Conservation (phyloP, 2,329 filamentous ascomycete species). For the Cordyceps sp. region DNA sequence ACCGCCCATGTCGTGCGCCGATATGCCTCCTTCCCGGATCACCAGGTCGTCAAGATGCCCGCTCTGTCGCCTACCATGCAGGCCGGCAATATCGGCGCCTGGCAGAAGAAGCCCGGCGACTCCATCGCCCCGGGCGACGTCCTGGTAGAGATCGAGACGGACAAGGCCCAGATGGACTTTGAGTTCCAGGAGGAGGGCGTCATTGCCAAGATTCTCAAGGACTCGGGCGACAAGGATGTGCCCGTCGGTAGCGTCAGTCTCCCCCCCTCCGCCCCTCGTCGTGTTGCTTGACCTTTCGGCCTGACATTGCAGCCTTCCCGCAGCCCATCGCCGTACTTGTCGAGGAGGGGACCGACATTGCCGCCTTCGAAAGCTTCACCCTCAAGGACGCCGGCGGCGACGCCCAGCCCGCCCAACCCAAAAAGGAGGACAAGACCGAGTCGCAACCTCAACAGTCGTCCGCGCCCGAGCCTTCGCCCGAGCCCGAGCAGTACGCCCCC, state of each 20-base stretch:
- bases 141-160: conserved; percentile 94
- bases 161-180: conserved; percentile 99
- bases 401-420: conserved; percentile 41
- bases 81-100: conserved; percentile 84
- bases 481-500: conserved; percentile 54
- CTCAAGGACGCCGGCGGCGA: conserved; percentile 83
- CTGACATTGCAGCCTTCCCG: conserved; percentile 1
- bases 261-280: not conserved
- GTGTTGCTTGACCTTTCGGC: not conserved
- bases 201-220: conserved; percentile 84
- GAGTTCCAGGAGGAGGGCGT: conserved; percentile 98
- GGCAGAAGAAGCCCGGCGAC: conserved; percentile 97
- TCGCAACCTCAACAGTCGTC: conserved; percentile 34
- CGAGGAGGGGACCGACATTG: conserved; percentile 76
- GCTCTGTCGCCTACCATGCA: conserved; percentile 97
- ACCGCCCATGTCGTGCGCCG: conserved; percentile 41
- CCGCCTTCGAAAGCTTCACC: conserved; percentile 78
- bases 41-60: conserved; percentile 95
- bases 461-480: conserved; percentile 23
- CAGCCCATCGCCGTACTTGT: conserved; percentile 94
- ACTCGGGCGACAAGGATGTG: conserved; percentile 86
- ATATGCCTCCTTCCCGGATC: conserved; percentile 77
- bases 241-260: conserved; percentile 78
- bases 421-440: conserved; percentile 49
- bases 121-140: conserved; percentile 80